Evolutionary conservation across 495 filamentous ascomycete genomes (phyloP).

Genomic region (Aspergillus avenaceus): DNA sequence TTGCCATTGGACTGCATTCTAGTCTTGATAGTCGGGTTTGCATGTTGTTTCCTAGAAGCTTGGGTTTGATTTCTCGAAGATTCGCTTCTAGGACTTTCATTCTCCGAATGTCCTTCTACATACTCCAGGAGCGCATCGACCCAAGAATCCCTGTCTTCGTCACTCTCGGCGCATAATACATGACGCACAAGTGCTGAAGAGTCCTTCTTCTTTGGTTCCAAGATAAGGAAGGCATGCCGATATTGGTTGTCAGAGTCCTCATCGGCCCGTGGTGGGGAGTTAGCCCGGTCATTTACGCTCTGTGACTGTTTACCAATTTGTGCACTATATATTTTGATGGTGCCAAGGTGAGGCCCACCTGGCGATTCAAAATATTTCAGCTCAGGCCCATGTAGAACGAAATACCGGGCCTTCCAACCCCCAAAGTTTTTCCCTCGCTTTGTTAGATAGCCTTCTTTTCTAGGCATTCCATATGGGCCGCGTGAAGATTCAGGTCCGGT

Average conservation of each 20-base stretch:
- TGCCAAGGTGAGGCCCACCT: constrained; percentile 83
- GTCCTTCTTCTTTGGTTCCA: constrained; percentile 97
- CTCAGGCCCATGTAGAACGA: constrained; percentile 83
- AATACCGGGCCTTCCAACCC: constrained; percentile 97
- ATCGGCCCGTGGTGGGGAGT: constrained; percentile 55
- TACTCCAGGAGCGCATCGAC: constrained; percentile 85
- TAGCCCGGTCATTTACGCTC: constrained; percentile 45
- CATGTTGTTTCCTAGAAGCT: constrained; percentile 10
- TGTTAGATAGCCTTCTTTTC: constrained; percentile 88
- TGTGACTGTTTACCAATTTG: constrained; percentile 90
- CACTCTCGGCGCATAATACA: constrained; percentile 92
- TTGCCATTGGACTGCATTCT: constrained; percentile 22
- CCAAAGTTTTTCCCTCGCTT: constrained; percentile 98
- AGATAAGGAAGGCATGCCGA: constrained; percentile 89
- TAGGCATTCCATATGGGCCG: constrained; percentile 60
- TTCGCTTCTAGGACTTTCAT: constrained; percentile 24
- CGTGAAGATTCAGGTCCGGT: constrained; percentile 35
- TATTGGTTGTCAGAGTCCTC: constrained; percentile 90
- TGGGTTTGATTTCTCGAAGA: constrained; percentile 22
- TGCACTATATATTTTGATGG: constrained; percentile 85
- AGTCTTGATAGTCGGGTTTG: constrained; percentile 20
- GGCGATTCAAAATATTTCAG: constrained; percentile 89
- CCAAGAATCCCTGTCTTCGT: constrained; percentile 89
- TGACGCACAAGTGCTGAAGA: constrained; percentile 86
- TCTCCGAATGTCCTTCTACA: constrained; percentile 68